Evolutionary conservation across 495 filamentous ascomycete species (phyloP), one percentile per base, ranked within the genome.

Genomic region (Cercophora samala): DNA sequence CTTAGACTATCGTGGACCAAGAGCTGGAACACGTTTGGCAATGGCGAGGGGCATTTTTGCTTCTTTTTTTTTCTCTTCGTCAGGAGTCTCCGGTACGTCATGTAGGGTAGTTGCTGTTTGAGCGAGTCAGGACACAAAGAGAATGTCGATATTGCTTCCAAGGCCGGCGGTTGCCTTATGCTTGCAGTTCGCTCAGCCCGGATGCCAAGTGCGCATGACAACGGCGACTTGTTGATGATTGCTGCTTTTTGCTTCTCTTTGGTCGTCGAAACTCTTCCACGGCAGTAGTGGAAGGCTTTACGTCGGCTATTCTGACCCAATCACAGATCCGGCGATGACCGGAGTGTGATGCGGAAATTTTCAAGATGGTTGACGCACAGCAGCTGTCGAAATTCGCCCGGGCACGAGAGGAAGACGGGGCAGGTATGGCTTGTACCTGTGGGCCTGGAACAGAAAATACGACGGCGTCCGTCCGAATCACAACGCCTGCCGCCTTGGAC

Each of bases 21-120:
- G 73, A 64, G 71, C 72, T 75, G 73, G 68, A 67, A 73, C 64
- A 59, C 66, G 71, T 66, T 11, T 68, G 64, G 58, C 24, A 26
- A 46, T 9, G 37, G 37, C 37, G 8, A 46, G 21, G 54, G 51
- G 37, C 32, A 37, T 17, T 5, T 60, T 51, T 17, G 18, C 23
- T 21, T 65, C 23, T 21, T 65, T 61, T 9, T 46, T 46, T 17
- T 46, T 37, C 37, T 4, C 24, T 55, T 46, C 2, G 37, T 5
- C 37, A 11, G 37, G 37, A 46, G 37, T 46, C 9, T 46, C 8
- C 37, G 37, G 37, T 46, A 46, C 37, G 15, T 46, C 37, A 46
- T 46, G 37, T 46, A 46, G 9, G 37, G 13, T 46, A 15, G 52
- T 24, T 68, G 32, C 25, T 26, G 18, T 18, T 32, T 18, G 19